Conservation (phyloP, 768 basidiomycete genomes). For the Xerocomus brunneocitrinus region DNA sequence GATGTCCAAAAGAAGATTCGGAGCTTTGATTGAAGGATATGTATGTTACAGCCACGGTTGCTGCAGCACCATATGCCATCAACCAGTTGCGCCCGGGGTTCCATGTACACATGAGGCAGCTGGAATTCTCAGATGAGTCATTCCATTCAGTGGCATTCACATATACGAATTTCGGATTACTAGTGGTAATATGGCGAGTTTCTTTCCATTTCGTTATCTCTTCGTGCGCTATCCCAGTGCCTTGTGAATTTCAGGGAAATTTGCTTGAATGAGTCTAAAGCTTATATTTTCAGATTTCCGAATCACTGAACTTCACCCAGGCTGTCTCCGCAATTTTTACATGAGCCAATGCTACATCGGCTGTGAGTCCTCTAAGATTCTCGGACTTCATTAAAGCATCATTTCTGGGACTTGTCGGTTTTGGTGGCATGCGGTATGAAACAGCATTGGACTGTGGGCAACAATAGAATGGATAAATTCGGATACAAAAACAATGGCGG, state of each 20-base stretch:
- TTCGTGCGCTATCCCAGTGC: background rate
- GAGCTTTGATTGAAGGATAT: background rate
- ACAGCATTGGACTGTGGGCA: background rate
- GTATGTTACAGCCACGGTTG: background rate
- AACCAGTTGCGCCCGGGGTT: background rate
- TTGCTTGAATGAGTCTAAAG: background rate
- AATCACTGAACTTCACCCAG: background rate
- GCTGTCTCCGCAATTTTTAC: background rate
- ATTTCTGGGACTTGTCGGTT: background rate
- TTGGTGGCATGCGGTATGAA: background rate
- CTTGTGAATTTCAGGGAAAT: background rate
- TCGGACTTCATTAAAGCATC: background rate
- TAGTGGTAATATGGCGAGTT: background rate
- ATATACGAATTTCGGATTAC: background rate
- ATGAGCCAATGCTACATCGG: background rate
- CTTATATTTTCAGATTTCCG: background rate
- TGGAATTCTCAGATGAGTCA: background rate
- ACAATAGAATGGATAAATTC: background rate
- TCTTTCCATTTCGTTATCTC: background rate
- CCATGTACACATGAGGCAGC: background rate
- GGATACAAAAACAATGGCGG: background rate
- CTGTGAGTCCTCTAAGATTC: background rate
- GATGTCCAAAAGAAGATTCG: background rate
- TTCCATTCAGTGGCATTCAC: background rate
- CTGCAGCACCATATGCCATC: background rate